Evolutionary conservation across 805 yeast genomes (phyloP).

Genomic region (Spathaspora sp.): DNA sequence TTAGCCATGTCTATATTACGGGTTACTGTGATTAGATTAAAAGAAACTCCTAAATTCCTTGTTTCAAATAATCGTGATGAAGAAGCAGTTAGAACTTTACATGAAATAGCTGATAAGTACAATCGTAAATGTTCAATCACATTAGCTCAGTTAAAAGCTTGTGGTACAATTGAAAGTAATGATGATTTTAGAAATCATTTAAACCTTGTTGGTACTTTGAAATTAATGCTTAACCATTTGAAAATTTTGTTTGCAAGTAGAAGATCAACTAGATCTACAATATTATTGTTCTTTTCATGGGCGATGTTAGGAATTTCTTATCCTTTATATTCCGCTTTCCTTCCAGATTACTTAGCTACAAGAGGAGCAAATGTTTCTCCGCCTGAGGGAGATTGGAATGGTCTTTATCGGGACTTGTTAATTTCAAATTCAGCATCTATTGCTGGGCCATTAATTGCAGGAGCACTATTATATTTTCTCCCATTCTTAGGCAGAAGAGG

Average conservation of each 20-base stretch:
- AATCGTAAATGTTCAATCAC: constrained; percentile 41
- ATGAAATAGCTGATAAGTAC: constrained; percentile 43
- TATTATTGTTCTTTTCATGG: constrained; percentile 47
- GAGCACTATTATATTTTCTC: constrained; percentile 15
- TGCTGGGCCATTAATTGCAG: constrained; percentile 29
- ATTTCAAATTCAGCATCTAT: constrained; percentile 24
- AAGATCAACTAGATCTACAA: constrained; percentile 36
- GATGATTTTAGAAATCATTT: constrained; percentile 17
- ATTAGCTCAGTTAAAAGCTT: constrained; percentile 39
- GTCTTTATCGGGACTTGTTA: constrained; percentile 24
- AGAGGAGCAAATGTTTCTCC: constrained; percentile 45
- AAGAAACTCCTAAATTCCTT: constrained; percentile 56
- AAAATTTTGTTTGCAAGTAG: constrained; percentile 37
- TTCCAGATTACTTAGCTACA: constrained; percentile 47
- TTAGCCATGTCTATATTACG: constrained; percentile 28
- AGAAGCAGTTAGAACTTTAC: constrained; percentile 41
- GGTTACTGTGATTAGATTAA: constrained; percentile 30
- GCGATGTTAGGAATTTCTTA: constrained; percentile 53
- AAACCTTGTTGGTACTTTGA: constrained; percentile 15
- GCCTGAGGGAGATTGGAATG: constrained; percentile 21
- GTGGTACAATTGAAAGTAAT: constrained; percentile 34
- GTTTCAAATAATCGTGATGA: constrained; percentile 50
- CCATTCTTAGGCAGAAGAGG: constrained; percentile 51
- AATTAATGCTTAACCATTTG: constrained; percentile 31
- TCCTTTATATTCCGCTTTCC: constrained; percentile 49